These are phyloP conservation scores for Tetrapyrgos nigripes DNA, from an alignment of 1,284 basidiomycete genomes.

Conservation along the genomic window DNA sequence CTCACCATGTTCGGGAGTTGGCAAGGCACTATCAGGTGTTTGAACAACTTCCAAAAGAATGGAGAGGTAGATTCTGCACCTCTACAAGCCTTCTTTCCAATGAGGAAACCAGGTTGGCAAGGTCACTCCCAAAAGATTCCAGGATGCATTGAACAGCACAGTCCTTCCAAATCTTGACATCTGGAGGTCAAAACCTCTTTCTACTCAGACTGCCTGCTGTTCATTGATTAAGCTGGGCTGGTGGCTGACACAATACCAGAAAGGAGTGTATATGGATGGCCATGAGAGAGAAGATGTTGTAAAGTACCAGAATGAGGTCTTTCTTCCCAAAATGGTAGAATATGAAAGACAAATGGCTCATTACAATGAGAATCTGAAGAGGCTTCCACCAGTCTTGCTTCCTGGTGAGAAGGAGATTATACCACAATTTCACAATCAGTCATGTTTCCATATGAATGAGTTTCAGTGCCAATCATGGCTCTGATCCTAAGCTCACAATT, in stretches of 20 bases:
- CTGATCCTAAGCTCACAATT: too few relatives aligned
- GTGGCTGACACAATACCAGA: slow-evolving; percentile 27
- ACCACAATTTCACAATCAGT: slow-evolving; percentile 41
- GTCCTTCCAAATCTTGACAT: slow-evolving; percentile 37
- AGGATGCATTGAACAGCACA: slow-evolving; percentile 27
- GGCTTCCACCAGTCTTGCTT: slow-evolving; percentile 25
- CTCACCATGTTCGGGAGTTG: slow-evolving; percentile 35
- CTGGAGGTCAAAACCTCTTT: slow-evolving; percentile 23
- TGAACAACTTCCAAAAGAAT: slow-evolving; percentile 39
- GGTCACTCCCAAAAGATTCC: slow-evolving; percentile 35
- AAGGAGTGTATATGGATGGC: too few relatives aligned
- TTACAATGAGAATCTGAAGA: slow-evolving; percentile 26
- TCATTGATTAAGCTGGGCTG: slow-evolving; percentile 39
- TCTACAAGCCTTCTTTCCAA: too few relatives aligned
- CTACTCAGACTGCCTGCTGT: slow-evolving; percentile 34
- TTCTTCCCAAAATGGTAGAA: too few relatives aligned
- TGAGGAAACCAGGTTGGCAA: slow-evolving; percentile 25
- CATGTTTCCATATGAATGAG: slow-evolving; percentile 36
- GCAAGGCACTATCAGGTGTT: slow-evolving; percentile 45
- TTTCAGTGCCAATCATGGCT: neutral
- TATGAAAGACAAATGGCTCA: slow-evolving; percentile 32
- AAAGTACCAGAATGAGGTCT: too few relatives aligned
- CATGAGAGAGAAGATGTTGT: too few relatives aligned
- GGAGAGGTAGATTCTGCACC: slow-evolving; percentile 32
- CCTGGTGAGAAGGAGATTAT: too few relatives aligned